Base-by-base conservation (phyloP, 176 grass and related monocot species). In the Musa itinerans region DNA sequence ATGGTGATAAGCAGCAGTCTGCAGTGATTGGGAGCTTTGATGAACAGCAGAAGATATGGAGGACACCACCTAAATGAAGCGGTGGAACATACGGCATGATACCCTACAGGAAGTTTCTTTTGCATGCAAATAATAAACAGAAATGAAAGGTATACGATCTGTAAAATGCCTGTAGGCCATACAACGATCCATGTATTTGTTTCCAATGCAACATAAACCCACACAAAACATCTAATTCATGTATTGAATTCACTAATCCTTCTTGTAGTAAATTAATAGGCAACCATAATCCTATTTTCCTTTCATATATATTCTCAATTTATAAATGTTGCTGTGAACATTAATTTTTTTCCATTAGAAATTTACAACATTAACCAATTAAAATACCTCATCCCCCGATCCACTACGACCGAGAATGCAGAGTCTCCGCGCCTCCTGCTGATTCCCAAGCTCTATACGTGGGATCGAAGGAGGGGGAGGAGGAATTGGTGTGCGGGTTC, bases 401-500 rank as follows among this genome's bases (percentile, higher is more conserved):
- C 34, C 34, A 34, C 34, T 5, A 34, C 34, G 34, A 34, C 34
- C 34, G 3, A 27, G 26, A 2, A 27, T 27, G 1, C 2, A 27
- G 3, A 5, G 34, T 34, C 34, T 34, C 4, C 34, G 3, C 34
- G 34, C 34, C 34, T 5, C 34, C 34, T 34, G 3, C 3, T 4
- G 34, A 29, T 29, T 3, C 29, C 29, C 29, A 0, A 34, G 3
- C 34, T 4, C 3, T 34, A 4, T 34, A 5, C 6, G 56, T 5
- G 55, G 74, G 11, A 22, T 68, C 52, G 49, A 78, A 21, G 24
- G 74, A 52, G 7, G 83, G 67, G 76, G 79, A 87, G 68, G 89
- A 91, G 19, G 89, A 89, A 67, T 84, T 58, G 13, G 92, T 92
- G 83, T 96, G 92, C 65, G 85, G 78, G 57, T 96, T 96, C 82